phyloP scores from a whole-genome alignment of 345 rosid species.

The Isatis tinctoria region DNA sequence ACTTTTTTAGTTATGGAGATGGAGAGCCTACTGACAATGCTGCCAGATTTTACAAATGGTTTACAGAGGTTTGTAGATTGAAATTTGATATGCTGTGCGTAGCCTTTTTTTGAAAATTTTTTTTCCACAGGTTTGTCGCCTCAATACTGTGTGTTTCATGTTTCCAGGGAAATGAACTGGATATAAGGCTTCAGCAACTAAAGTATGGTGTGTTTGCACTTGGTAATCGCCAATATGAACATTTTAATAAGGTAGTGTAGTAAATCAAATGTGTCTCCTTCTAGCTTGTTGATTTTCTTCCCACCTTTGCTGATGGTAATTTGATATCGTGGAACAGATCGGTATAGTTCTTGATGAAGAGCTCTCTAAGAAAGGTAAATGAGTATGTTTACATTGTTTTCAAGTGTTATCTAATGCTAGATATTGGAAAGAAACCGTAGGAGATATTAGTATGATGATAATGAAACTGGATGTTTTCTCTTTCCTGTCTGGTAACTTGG shows the following conservation, averaged over 20 bases:
- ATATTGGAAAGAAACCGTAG: not conserved
- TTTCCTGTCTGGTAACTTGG: not conserved
- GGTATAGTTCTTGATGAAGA: slow-evolving; percentile 60
- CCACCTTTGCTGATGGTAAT: slow-evolving; percentile 1
- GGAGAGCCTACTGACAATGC: slow-evolving; percentile 99
- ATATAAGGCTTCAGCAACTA: slow-evolving; percentile 57
- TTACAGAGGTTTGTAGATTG: slow-evolving; percentile 59
- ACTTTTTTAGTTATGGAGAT: slow-evolving; percentile 73
- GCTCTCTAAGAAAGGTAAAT: slow-evolving; percentile 54
- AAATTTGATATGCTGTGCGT: not conserved
- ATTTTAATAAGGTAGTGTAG: slow-evolving; percentile 76
- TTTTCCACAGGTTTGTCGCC: not conserved
- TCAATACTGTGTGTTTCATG: not conserved
- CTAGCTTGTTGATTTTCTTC: slow-evolving; percentile 11
- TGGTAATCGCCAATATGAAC: slow-evolving; percentile 95
- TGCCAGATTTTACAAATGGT: slow-evolving; percentile 94
- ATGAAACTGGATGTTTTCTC: not conserved
- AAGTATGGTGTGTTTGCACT: slow-evolving; percentile 75
- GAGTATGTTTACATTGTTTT: not conserved
- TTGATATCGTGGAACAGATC: slow-evolving; percentile 38
- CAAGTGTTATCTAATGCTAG: not conserved
- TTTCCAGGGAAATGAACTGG: slow-evolving; percentile 58
- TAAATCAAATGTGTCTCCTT: not conserved
- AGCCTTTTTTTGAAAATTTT: not conserved
- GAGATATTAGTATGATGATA: not conserved